Percentiles rank a stretch among this genome's conserved stretches.
phyloP scores from a whole-genome alignment of 2,329 filamentous ascomycete species.

The Blumeria hordei region DNA sequence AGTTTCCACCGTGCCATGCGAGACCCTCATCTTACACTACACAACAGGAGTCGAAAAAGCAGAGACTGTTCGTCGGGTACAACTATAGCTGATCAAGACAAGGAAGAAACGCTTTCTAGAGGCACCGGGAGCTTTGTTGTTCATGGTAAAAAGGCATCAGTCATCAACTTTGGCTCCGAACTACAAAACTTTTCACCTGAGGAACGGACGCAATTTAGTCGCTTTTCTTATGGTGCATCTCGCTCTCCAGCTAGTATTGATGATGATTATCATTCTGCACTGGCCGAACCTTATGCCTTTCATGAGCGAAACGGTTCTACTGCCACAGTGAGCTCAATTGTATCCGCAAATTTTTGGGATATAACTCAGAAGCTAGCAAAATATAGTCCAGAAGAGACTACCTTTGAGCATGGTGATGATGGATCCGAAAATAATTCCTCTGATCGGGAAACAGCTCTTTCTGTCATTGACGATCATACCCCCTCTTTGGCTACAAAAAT shows the following conservation, averaged over 20 bases:
- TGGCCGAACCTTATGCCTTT: constrained; percentile 20
- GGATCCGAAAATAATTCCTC: constrained; percentile 35
- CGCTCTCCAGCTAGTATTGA: constrained; percentile 5
- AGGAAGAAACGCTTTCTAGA: constrained; percentile 47
- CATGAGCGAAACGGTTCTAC: constrained; percentile 31
- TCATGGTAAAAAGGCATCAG: constrained; percentile 91
- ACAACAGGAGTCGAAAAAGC: constrained; percentile 50
- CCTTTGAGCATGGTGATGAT: constrained; percentile 27
- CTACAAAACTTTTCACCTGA: constrained; percentile 57
- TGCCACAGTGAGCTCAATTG: constrained; percentile 41
- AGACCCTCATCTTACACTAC: constrained; percentile 43
- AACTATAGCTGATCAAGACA: constrained; percentile 21
- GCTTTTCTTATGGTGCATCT: constrained; percentile 20
- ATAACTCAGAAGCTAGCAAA: constrained; percentile 34
- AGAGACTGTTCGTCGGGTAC: constrained; percentile 43
- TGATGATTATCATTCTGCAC: constrained; percentile 29
- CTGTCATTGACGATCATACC: too few species aligned
- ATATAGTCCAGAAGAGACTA: constrained; percentile 19
- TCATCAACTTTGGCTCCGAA: constrained; percentile 89
- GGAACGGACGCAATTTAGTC: constrained; percentile 43
- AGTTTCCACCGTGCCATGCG: constrained; percentile 77
- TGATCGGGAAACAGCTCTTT: constrained; percentile 14
- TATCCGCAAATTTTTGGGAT: constrained; percentile 38
- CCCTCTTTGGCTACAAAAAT: too few species aligned
- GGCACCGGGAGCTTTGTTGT: constrained; percentile 80